Evolutionary conservation across 1,139 yeast species (phyloP).

Genomic region (Candida glucosophila): DNA sequence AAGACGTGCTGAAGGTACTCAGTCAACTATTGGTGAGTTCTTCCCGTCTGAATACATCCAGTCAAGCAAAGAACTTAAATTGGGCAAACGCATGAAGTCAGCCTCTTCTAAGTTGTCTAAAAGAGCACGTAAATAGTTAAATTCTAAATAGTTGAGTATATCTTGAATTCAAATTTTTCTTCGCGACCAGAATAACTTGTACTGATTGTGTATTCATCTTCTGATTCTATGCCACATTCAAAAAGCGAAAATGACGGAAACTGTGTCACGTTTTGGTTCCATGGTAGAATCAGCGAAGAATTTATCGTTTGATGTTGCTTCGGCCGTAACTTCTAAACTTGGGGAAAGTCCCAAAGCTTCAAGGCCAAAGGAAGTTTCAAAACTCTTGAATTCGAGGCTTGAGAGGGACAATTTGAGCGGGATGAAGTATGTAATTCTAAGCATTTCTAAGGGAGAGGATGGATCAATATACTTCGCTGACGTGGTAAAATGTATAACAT

Average conservation of each 20-base stretch:
- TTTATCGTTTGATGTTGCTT: constrained; percentile 74
- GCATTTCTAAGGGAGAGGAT: constrained; percentile 59
- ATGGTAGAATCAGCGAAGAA: constrained; percentile 75
- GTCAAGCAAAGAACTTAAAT: constrained; percentile 32
- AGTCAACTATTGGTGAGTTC: constrained; percentile 50
- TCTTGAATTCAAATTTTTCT: too few relatives aligned
- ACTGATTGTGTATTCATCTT: too few relatives aligned
- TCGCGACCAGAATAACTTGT: too few relatives aligned
- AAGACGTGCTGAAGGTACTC: constrained; percentile 45
- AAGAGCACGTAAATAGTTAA: too few relatives aligned
- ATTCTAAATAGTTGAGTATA: too few relatives aligned
- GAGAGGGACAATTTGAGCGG: constrained; percentile 71
- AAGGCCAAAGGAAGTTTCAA: constrained; percentile 56
- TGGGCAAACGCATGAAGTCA: constrained; percentile 52
- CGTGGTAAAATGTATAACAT: constrained; percentile 81
- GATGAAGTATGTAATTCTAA: constrained; percentile 63
- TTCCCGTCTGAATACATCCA: constrained; percentile 45
- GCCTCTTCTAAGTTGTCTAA: constrained; percentile 48
- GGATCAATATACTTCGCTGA: constrained; percentile 68
- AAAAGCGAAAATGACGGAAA: constrained; percentile 30
- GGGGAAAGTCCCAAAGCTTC: constrained; percentile 49
- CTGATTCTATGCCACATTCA: too few relatives aligned
- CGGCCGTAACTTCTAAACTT: constrained; percentile 60
- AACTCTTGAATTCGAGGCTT: constrained; percentile 56
- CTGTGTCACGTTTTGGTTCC: constrained; percentile 32